Conservation (phyloP, 2,329 filamentous ascomycete species). For the Aspergillus sojae region DNA sequence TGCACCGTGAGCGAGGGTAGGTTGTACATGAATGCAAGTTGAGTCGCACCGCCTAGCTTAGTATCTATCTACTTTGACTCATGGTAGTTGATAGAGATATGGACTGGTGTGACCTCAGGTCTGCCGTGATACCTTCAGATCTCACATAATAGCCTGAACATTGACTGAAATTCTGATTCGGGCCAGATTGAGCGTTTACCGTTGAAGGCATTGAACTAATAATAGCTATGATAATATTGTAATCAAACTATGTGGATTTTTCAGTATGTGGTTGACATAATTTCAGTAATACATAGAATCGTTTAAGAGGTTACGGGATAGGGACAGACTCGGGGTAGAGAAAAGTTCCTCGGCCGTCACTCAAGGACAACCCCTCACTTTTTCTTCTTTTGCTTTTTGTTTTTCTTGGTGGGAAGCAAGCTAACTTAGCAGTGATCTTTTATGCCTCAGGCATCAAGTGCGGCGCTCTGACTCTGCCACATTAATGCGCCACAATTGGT, state of each 20-base stretch:
- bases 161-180: neutral
- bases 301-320: too few species aligned
- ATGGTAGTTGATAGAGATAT: neutral
- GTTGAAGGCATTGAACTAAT: neutral
- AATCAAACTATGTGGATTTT: neutral
- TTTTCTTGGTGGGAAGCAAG: too few species aligned
- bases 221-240: neutral
- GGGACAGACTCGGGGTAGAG: too few species aligned
- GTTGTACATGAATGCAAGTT: neutral
- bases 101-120: neutral
- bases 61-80: neutral
- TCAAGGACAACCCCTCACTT: too few species aligned
- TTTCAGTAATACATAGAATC: neutral
- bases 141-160: neutral
- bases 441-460: too few species aligned
- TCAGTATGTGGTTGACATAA: rapidly evolving
- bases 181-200: neutral
- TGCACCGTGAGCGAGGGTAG: neutral
- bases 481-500: too few species aligned
- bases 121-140: neutral
- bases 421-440: too few species aligned
- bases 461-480: too few species aligned
- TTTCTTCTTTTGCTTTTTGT: too few species aligned
- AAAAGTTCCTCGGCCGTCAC: too few species aligned
- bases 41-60: neutral